phyloP scores from a whole-genome alignment of 805 yeast species.

The Kodamaea jinghongensis region DNA sequence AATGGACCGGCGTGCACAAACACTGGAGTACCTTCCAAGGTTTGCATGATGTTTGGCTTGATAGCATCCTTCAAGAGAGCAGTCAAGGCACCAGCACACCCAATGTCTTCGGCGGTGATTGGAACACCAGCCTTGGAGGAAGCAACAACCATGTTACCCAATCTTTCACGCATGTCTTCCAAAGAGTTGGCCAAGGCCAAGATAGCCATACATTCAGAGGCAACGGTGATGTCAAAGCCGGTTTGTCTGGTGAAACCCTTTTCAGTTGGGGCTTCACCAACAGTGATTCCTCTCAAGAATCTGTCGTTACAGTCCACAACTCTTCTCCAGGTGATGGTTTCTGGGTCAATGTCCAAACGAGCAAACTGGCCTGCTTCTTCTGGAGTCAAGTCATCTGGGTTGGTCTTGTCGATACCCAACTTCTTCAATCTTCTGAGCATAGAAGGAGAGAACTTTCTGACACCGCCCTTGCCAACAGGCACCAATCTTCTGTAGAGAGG shows the following conservation, averaged over 20 bases:
- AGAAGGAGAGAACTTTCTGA: conserved; percentile 61
- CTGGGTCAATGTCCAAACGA: conserved; percentile 74
- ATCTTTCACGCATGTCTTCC: conserved; percentile 68
- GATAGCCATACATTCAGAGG: conserved; percentile 84
- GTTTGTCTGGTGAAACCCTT: conserved; percentile 68
- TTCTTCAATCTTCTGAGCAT: conserved; percentile 67
- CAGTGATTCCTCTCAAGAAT: conserved; percentile 71
- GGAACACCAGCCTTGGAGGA: conserved; percentile 67
- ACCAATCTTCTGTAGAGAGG: conserved; percentile 73
- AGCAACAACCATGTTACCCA: conserved; percentile 75
- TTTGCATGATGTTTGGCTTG: conserved; percentile 84
- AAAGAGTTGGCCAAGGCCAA: conserved; percentile 70
- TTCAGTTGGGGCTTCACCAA: conserved; percentile 82
- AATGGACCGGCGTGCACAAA: conserved; percentile 88
- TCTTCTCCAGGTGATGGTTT: conserved; percentile 75
- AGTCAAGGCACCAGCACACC: conserved; percentile 84
- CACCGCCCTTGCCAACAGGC: conserved; percentile 69
- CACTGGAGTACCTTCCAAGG: conserved; percentile 85
- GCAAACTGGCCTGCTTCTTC: conserved; percentile 67
- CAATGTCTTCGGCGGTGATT: conserved; percentile 78
- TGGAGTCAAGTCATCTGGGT: conserved; percentile 68
- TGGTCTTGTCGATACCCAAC: conserved; percentile 64
- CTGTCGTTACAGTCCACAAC: conserved; percentile 85
- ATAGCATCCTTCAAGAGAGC: conserved; percentile 79
- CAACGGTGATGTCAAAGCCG: conserved; percentile 83